phyloP scores from a whole-genome alignment of 2,329 filamentous ascomycete species.

The Emydomyces testavorans region DNA sequence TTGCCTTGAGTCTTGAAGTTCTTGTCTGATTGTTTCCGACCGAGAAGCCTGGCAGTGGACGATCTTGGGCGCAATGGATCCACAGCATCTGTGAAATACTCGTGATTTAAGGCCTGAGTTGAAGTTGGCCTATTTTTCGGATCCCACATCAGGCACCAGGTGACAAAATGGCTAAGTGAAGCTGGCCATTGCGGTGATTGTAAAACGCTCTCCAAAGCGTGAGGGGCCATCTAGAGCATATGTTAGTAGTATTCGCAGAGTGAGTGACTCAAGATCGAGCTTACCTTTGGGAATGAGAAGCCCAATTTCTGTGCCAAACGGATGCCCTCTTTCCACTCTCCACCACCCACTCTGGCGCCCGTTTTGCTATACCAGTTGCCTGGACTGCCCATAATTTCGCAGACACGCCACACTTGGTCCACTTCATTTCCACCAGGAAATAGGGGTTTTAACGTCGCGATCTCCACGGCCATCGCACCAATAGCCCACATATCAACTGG shows the following conservation, averaged over 20 bases:
- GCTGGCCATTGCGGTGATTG: conserved; percentile 84
- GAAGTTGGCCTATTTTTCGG: conserved; percentile 85
- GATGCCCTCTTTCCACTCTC: conserved; percentile 94
- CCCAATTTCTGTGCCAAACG: conserved; percentile 88
- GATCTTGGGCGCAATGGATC: conserved; percentile 90
- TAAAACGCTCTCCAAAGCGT: conserved; percentile 88
- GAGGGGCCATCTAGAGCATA: conserved; percentile 69
- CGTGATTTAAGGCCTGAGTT: conserved; percentile 83
- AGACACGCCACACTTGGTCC: conserved; percentile 96
- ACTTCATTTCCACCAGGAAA: conserved; percentile 98
- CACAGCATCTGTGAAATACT: conserved; percentile 85
- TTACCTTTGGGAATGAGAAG: conserved; percentile 84
- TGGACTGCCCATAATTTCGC: conserved; percentile 98
- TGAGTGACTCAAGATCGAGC: conserved; percentile 10
- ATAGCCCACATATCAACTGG: conserved; percentile 98
- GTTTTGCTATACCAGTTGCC: conserved; percentile 92
- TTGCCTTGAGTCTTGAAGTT: conserved; percentile 55
- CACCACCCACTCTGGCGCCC: conserved; percentile 75
- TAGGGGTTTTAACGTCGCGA: conserved; percentile 88
- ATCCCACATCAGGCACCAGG: conserved; percentile 99
- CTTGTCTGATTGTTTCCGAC: conserved; percentile 81
- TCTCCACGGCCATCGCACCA: conserved; percentile 95
- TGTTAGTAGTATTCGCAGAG: background rate
- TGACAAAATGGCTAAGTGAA: conserved; percentile 82
- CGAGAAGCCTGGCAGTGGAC: conserved; percentile 68